Evolutionary conservation across 2,329 filamentous ascomycete genomes (phyloP), one percentile per base, ranked within the genome.

Genomic region (Aspergillus unguis): DNA sequence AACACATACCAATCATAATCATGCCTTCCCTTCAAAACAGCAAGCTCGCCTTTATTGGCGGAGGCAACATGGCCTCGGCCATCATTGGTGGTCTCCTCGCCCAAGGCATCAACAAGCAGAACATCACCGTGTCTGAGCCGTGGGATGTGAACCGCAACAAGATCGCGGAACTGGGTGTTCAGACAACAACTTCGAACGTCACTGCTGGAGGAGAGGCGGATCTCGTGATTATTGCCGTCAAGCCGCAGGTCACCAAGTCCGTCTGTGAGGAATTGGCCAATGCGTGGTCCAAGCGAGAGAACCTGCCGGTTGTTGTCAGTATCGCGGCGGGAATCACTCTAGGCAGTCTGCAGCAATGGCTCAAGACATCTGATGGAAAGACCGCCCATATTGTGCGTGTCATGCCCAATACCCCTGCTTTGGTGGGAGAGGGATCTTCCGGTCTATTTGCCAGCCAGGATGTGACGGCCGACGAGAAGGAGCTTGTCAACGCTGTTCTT

Each of bases 61-160:
- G 67, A 27, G 67, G 67, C 54, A 70, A 70, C 58, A 70, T 70
- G 67, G 67, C 66, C 52, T 67, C 66, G 29, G 67, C 67, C 49
- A 69, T 70, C 28, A 69, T 70, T 45, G 60, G 63, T 41, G 67
- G 67, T 17, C 64, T 70, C 2, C 51, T 66, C 17, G 57, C 38
- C 50, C 64, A 65, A 23, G 64, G 62, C 55, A 60, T 69, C 46
- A 53, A 55, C 50, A 64, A 62, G 42, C 54, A 56, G 31, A 68
- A 70, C 59, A 68, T 70, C 65, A 58, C 41, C 37, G 67, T 70
- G 36, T 66, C 67, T 4, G 67, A 70, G 55, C 67, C 67, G 2
- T 70, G 65, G 66, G 67, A 69, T 26, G 64, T 67, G 6, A 70
- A 70, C 56, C 66, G 67, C 4, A 58, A 63, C 40, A 70, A 70